phyloP scores from a whole-genome alignment of 495 filamentous ascomycete genomes.

The Penicillium parvum region DNA sequence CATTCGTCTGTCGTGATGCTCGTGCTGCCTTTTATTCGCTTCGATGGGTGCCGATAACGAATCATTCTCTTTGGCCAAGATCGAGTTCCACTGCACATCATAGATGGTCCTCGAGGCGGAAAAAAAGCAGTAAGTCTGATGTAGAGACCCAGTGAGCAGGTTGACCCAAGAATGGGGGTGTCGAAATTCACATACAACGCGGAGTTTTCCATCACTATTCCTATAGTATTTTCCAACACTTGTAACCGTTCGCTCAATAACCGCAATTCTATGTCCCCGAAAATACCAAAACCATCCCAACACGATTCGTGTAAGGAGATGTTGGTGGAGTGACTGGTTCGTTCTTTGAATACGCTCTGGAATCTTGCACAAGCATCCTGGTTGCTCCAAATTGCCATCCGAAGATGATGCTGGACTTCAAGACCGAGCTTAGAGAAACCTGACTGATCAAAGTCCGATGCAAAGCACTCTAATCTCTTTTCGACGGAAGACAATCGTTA shows the following conservation, averaged over 20 bases:
- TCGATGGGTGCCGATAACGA: constrained; percentile 2
- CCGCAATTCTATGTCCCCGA: constrained; percentile 1
- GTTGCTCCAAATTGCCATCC: constrained; percentile 4
- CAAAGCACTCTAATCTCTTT: not conserved
- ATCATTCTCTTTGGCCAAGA: constrained; percentile 3
- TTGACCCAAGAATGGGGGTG: not conserved
- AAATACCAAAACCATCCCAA: not conserved
- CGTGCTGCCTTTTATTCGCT: constrained; percentile 1
- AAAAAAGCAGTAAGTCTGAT: not conserved
- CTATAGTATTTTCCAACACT: not conserved
- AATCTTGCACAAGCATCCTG: constrained; percentile 3
- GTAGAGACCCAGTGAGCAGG: not conserved
- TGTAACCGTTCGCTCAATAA: constrained; percentile 1
- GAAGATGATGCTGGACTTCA: constrained; percentile 1
- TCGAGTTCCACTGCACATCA: not conserved
- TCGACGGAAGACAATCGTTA: not conserved
- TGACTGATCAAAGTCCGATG: not conserved
- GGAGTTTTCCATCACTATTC: constrained; percentile 1
- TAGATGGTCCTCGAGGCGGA: not conserved
- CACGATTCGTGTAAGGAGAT: not conserved
- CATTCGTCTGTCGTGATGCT: not conserved
- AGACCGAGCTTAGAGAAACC: not conserved
- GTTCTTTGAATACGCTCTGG: constrained; percentile 1
- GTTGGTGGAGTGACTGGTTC: not conserved
- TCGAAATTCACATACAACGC: not conserved